phyloP scores from a whole-genome alignment of 2,329 filamentous ascomycete genomes.

The Aschersonia sp. region DNA sequence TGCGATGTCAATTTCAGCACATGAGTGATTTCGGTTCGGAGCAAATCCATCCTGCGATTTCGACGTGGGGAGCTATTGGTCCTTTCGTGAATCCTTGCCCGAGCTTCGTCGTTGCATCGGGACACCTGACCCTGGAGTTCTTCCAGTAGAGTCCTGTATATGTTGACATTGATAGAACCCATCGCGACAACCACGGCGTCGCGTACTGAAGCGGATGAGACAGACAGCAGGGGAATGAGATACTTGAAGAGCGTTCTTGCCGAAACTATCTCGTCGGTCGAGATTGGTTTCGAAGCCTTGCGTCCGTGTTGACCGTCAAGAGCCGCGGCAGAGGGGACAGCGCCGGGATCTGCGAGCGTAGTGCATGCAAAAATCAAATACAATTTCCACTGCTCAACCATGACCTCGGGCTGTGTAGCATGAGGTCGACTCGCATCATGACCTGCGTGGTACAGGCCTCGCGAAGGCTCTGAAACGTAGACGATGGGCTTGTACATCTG shows the following conservation, averaged over 20 bases:
- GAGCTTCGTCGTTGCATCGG: conserved; percentile 78
- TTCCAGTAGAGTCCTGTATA: conserved; percentile 82
- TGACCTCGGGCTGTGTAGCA: conserved; percentile 65
- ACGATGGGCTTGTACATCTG: conserved; percentile 86
- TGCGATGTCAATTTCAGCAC: conserved; percentile 90
- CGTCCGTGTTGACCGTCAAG: conserved; percentile 60
- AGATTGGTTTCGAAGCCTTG: conserved; percentile 59
- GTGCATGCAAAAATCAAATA: conserved; percentile 97
- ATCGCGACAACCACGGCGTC: conserved; percentile 84
- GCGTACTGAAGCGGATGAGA: conserved; percentile 64
- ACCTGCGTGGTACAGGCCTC: conserved; percentile 45
- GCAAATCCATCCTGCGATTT: conserved; percentile 69
- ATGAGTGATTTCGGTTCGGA: conserved; percentile 89
- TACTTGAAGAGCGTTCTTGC: conserved; percentile 83
- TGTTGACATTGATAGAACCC: conserved; percentile 87
- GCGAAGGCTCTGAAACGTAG: conserved; percentile 57
- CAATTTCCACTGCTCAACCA: conserved; percentile 95
- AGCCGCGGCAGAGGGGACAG: conserved; percentile 20
- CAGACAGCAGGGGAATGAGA: conserved; percentile 74
- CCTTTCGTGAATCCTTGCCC: conserved; percentile 72
- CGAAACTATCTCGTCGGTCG: conserved; percentile 67
- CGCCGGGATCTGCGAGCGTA: conserved; percentile 73
- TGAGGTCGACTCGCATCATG: conserved; percentile 43
- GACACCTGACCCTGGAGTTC: conserved; percentile 77
- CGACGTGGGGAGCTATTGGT: conserved; percentile 69